Evolutionary conservation across 768 basidiomycete genomes (phyloP), one percentile per base, ranked within the genome.

Genomic region (Vishniacozyma victoriae): DNA sequence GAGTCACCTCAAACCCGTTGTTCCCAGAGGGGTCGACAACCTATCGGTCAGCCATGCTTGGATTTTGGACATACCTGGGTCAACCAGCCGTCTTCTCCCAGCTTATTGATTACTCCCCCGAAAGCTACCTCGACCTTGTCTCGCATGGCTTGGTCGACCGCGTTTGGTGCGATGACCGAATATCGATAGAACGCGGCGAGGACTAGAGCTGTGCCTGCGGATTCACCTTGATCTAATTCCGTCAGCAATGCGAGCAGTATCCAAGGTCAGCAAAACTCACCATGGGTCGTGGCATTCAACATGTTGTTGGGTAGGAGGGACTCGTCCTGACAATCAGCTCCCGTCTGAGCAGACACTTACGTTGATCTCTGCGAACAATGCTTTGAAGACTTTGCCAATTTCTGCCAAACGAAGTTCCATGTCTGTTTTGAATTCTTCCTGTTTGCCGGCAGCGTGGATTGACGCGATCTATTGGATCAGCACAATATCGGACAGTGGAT

Each of bases 141-240:
- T 11, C 24, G 27, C 19, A 51, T 26, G 18, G 24, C 19, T 5
- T 26, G 24, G 26, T 44, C 37, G 15, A 33, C 35, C 0, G 25
- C 22, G 4, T 33, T 25, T 9, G 53, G 51, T 20, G 26, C 42
- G 16, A 56, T 19, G 25, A 31, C 33, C 13, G 19, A n/a, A 38
- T 44, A 62, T 33, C 61, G 57, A 41, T 63, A 63, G 50, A 48
- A 63, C 1, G 61, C 61, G 15, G 61, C 61, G 14, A 55, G 50
- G 18, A 54, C 43, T 9, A 55, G 18, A 9, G 61, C 61, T 29
- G 61, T 57, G 15, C 61, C 61, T 4, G 61, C 47, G 14, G 55
- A 42, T 23, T 62, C 60, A 23, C 60, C 54, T 24, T 35, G 26
- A 14, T 45, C 40, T 18, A 36, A 25, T n/a, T n/a, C n/a, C 7